These are phyloP conservation scores for Colletotrichum sp. DNA, from an alignment of 2,329 filamentous ascomycete genomes.

Conservation along the genomic window DNA sequence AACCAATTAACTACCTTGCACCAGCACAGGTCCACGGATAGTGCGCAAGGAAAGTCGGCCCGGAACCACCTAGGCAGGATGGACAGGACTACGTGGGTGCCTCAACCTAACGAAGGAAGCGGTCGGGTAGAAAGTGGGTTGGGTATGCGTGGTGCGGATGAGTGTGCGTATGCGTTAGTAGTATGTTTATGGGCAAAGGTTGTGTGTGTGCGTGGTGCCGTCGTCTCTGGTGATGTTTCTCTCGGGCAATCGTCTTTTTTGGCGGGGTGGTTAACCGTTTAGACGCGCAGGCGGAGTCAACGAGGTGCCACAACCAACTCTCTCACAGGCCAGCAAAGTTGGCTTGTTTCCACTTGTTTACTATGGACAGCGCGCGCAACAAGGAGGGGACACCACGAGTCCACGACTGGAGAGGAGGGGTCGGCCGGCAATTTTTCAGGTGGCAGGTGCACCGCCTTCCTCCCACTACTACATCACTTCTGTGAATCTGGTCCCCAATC, in stretches of 20 bases:
- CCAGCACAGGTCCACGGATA: not conserved
- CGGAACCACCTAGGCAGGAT: not conserved
- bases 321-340: slow-evolving; percentile 3
- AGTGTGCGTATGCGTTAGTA: not conserved
- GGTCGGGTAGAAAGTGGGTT: not conserved
- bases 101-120: not conserved
- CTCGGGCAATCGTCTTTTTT: slow-evolving; percentile 11
- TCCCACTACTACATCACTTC: not conserved
- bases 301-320: not conserved
- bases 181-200: not conserved
- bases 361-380: not conserved
- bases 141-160: not conserved
- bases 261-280: slow-evolving; percentile 16
- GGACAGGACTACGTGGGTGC: not conserved
- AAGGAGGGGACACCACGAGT: not conserved
- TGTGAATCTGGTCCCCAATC: not conserved
- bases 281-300: slow-evolving; percentile 10
- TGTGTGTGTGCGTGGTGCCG: not conserved
- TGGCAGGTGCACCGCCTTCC: not conserved
- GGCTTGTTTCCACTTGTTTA: not conserved
- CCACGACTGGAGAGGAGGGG: not conserved
- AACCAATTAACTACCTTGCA: not conserved
- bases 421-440: slow-evolving; percentile 6
- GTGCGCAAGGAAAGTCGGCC: not conserved
- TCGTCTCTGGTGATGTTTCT: slow-evolving; percentile 16